These are phyloP conservation scores for Volvox carteri DNA, from an alignment of 163 green algal genomes.

Conservation along the genomic window DNA sequence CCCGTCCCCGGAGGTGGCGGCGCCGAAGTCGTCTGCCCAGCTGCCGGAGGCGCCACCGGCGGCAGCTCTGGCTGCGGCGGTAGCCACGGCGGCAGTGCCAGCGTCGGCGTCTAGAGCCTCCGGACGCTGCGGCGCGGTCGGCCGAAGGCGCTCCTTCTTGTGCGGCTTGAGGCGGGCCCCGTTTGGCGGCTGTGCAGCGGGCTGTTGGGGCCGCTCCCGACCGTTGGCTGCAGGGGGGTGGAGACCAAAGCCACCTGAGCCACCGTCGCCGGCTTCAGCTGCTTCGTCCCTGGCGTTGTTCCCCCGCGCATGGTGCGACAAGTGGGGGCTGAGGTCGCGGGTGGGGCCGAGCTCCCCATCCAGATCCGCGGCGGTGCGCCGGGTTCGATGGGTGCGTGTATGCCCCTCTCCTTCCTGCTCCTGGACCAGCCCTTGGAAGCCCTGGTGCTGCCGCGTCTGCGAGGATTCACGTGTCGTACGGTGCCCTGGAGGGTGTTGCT, in stretches of 20 bases:
- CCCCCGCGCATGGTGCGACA: conserved; percentile 4
- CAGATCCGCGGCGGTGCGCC: background rate
- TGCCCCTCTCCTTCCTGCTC: background rate
- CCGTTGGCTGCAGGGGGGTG: background rate
- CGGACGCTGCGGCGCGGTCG: background rate
- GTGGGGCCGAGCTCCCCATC: background rate
- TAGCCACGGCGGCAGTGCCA: background rate
- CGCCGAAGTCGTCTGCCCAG: conserved; percentile 33
- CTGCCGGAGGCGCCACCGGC: background rate
- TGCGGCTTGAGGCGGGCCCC: background rate
- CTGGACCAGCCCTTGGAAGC: too few species aligned
- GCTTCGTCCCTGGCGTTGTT: background rate
- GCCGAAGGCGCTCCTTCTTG: too few species aligned
- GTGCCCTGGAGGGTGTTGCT: too few species aligned
- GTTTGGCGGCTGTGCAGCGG: background rate
- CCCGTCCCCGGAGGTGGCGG: conserved; percentile 17
- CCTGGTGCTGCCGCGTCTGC: background rate
- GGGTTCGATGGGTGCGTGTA: background rate
- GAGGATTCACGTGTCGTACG: too few species aligned
- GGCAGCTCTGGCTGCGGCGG: too few species aligned
- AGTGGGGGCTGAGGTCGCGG: conserved; percentile 15
- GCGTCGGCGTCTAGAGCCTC: background rate
- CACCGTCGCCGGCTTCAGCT: background rate
- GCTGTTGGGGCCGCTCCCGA: background rate
- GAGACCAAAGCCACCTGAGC: background rate